Base-by-base conservation (phyloP, 202 grass and related monocot species). In the Zizania palustris region DNA sequence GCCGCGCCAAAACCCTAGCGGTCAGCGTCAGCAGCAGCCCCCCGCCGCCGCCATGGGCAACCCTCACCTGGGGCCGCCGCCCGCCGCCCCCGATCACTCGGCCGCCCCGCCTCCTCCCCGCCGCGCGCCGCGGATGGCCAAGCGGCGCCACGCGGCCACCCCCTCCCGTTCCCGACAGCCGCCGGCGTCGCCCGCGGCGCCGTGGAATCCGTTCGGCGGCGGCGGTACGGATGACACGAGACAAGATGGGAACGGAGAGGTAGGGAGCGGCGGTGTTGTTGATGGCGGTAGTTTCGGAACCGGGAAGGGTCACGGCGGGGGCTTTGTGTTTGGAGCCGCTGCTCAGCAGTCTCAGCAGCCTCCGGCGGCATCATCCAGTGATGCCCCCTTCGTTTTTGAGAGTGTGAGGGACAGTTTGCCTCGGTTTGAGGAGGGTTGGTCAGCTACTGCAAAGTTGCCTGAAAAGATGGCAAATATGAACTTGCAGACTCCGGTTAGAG, bases 401-500 rank as follows among this genome's bases (percentile, higher is more conserved):
- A 73, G 63, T 42, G 78, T 78, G 68, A 86, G 73, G 83, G 83
- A 81, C 36, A 79, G 74, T 73, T 63, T 82, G 73, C 63, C 71
- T 75, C 80, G 45, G 55, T 81, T 77, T 37, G 65, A 74, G 0
- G 68, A 75, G 66, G 78, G 78, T 8, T 45, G 39, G 11, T 45
- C 73, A 3, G 60, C 65, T 49, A 41, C 86, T 11, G 57, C 82
- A 14, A 71, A 44, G 57, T 76, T 93, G 45, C 79, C 72, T 3
- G 80, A 87, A 63, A 71, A 76, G 44, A 87, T 84, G 75, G 81
- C 79, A 37, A 91, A 85, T 21, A 60, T 89, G 60, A 83, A 85
- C 45, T 71, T 82, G 65, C 38, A 36, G 41, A 75, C 67, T 76
- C 11, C 51, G 0, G 66, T 76, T 39, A 68, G 84, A 57, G 10